phyloP scores from a whole-genome alignment of 2,329 filamentous ascomycete genomes.

The Cladosporium sp. region DNA sequence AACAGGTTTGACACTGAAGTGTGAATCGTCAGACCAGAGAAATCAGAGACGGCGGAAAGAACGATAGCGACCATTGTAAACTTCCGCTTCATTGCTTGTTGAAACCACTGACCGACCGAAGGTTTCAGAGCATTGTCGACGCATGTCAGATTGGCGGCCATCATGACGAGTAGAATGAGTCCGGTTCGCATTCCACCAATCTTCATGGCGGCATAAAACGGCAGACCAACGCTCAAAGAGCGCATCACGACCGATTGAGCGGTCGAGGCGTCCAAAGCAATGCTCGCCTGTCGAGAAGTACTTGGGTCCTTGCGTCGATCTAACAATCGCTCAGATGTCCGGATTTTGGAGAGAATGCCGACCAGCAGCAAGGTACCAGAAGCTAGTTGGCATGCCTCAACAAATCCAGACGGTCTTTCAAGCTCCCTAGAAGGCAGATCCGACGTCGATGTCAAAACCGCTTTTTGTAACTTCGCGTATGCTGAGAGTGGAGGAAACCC shows the following conservation, averaged over 20 bases:
- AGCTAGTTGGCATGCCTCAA: constrained; percentile 43
- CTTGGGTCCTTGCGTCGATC: constrained; percentile 28
- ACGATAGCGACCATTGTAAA: constrained; percentile 34
- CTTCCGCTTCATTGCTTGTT: constrained; percentile 34
- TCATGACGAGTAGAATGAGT: constrained; percentile 44
- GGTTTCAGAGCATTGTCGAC: constrained; percentile 19
- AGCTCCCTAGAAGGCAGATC: constrained; percentile 13
- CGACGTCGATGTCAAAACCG: constrained; percentile 15
- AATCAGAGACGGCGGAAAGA: constrained; percentile 31
- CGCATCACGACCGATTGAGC: constrained; percentile 9
- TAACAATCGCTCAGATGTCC: constrained; percentile 24
- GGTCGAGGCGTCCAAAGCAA: constrained; percentile 16
- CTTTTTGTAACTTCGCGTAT: constrained; percentile 26
- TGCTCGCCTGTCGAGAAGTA: constrained; percentile 2
- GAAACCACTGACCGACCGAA: constrained; percentile 25
- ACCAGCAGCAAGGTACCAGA: constrained; percentile 43
- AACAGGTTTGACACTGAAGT: constrained; percentile 25
- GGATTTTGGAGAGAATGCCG: constrained; percentile 36
- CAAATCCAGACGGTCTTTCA: constrained; percentile 25
- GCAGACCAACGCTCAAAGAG: constrained; percentile 35
- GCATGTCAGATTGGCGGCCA: constrained; percentile 17
- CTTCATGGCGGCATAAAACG: constrained; percentile 53
- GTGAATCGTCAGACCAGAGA: constrained; percentile 27
- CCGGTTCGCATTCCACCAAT: constrained; percentile 52
- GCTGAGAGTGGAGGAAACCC: constrained; percentile 28